Conservation (phyloP, 495 filamentous ascomycete species). For the Elaphomyces granulatus region DNA sequence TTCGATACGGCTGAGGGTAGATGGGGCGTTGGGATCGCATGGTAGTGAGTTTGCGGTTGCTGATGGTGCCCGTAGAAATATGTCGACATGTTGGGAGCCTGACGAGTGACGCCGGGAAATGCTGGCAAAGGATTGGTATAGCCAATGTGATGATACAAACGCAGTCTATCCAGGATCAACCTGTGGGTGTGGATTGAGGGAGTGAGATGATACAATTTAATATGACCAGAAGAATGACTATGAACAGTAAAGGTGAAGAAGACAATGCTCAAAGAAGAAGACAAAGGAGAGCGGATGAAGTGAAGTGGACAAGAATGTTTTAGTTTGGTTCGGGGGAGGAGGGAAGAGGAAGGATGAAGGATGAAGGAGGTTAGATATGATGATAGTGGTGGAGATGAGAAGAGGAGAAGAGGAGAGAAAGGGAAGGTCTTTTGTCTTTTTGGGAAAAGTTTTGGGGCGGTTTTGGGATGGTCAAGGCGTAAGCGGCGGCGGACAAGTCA, state of each 20-base stretch:
- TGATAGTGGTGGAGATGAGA: slow-evolving; percentile 18
- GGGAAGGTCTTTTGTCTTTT: slow-evolving; percentile 11
- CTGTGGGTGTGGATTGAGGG: too few species aligned
- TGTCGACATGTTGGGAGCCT: slow-evolving; percentile 49
- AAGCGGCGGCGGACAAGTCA: too few species aligned
- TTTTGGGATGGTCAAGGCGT: too few species aligned
- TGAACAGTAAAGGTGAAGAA: slow-evolving; percentile 7
- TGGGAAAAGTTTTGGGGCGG: too few species aligned
- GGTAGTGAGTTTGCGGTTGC: slow-evolving; percentile 44
- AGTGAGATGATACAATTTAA: background rate
- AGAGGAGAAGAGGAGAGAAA: slow-evolving; percentile 10
- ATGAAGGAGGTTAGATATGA: slow-evolving; percentile 23
- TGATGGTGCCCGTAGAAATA: slow-evolving; percentile 53
- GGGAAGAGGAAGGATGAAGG: slow-evolving; percentile 10
- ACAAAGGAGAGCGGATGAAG: slow-evolving; percentile 21
- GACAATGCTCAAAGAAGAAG: slow-evolving; percentile 7
- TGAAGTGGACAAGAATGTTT: slow-evolving; percentile 18
- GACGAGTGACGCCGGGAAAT: background rate
- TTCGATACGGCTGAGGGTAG: slow-evolving; percentile 43
- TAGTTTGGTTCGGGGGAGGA: slow-evolving; percentile 4
- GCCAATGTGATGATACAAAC: too few species aligned
- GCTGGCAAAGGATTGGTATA: too few species aligned
- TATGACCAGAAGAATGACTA: slow-evolving; percentile 6
- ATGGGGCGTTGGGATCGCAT: slow-evolving; percentile 34
- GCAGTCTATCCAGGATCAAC: too few species aligned